Evolutionary conservation across 768 basidiomycete genomes (phyloP).

Genomic region (Lactarius hatsudake): DNA sequence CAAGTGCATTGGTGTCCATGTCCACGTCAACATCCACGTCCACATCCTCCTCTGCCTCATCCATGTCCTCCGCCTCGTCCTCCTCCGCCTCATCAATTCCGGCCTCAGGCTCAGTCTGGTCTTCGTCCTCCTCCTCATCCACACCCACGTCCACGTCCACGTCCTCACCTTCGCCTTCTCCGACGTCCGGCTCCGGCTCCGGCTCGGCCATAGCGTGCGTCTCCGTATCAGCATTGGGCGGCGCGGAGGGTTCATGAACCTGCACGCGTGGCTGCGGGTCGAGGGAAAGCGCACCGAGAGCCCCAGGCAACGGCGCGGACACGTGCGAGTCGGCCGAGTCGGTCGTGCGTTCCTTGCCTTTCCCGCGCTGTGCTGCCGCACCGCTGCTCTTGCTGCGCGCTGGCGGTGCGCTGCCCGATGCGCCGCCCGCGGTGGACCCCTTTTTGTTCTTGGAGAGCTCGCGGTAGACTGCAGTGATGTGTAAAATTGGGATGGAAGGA

Average conservation of each 20-base stretch:
- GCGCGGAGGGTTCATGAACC: background rate
- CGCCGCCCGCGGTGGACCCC: constrained; percentile 31
- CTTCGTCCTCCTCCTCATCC: constrained; percentile 27
- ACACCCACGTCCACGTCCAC: constrained; percentile 34
- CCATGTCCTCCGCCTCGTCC: constrained; percentile 5
- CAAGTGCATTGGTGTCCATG: constrained; percentile 1
- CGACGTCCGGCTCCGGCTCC: constrained; percentile 33
- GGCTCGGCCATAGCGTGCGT: constrained; percentile 29
- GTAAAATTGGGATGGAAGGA: background rate
- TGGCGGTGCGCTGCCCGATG: constrained; percentile 30
- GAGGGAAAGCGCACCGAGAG: constrained; percentile 25
- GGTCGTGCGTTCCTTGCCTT: constrained; percentile 22
- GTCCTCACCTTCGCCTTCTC: constrained; percentile 38
- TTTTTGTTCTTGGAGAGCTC: constrained; percentile 62
- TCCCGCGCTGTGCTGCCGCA: constrained; percentile 16
- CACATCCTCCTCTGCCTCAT: constrained; percentile 13
- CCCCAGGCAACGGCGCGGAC: constrained; percentile 27
- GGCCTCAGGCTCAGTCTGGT: background rate
- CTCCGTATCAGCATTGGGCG: constrained; percentile 28
- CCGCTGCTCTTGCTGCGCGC: constrained; percentile 10
- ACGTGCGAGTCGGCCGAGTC: background rate
- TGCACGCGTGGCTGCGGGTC: constrained; percentile 30
- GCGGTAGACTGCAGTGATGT: constrained; percentile 53
- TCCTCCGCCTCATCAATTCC: background rate
- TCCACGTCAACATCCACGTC: constrained; percentile 17